These are phyloP conservation scores for Lachnellula subtilissima DNA, from an alignment of 2,329 filamentous ascomycete genomes.

Conservation along the genomic window DNA sequence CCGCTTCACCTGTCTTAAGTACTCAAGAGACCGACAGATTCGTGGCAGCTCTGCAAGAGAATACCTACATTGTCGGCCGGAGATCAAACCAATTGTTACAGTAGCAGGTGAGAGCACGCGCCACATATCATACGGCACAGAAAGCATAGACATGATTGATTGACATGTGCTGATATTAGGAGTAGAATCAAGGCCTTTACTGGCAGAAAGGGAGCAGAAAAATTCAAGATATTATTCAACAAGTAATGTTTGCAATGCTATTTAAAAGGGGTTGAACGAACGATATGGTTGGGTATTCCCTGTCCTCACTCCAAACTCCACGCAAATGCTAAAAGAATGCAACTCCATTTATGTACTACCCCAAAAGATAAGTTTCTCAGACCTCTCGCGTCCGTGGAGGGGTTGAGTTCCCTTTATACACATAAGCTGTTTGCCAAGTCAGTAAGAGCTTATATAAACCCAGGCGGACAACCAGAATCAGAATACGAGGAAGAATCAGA, in stretches of 20 bases:
- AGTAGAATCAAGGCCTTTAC: background rate
- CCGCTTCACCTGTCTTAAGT: too few relatives aligned
- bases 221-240: background rate
- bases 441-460: background rate
- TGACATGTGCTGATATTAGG: too few relatives aligned
- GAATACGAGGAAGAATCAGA: background rate
- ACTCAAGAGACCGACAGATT: too few relatives aligned
- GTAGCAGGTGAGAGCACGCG: too few relatives aligned
- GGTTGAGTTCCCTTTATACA: constrained; percentile 8
- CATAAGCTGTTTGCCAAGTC: constrained; percentile 5
- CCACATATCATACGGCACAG: too few relatives aligned
- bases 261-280: background rate
- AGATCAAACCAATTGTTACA: too few relatives aligned
- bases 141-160: too few relatives aligned
- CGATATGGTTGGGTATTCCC: background rate
- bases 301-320: background rate
- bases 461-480: background rate
- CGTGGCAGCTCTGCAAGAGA: too few relatives aligned
- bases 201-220: background rate
- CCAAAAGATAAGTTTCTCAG: background rate
- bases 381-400: background rate
- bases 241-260: background rate
- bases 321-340: background rate
- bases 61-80: too few relatives aligned
- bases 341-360: background rate